Evolutionary conservation across 1,139 yeast genomes (phyloP).

Genomic region (Magnusiomyces suaveolens): DNA sequence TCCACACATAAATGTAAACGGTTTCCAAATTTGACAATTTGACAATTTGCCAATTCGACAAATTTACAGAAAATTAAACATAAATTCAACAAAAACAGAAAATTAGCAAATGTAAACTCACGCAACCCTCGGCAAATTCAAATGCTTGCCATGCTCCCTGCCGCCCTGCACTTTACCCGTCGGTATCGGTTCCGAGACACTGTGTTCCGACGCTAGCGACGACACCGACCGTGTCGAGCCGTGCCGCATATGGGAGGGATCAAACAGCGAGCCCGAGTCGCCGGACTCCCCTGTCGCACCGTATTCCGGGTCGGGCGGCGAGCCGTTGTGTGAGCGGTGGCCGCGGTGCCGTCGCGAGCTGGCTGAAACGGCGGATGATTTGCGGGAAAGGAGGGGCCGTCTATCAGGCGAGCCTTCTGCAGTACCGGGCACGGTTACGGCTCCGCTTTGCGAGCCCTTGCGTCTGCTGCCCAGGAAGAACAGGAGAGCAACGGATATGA

Average conservation of each 20-base stretch:
- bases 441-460: slow-evolving; percentile 5
- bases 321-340: not conserved
- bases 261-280: too few species aligned
- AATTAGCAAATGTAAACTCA: not conserved
- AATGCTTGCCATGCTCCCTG: slow-evolving; percentile 11
- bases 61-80: not conserved
- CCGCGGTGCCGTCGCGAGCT: not conserved
- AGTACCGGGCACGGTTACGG: not conserved
- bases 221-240: slow-evolving; percentile 4
- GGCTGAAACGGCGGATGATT: not conserved
- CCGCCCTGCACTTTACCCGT: slow-evolving; percentile 3
- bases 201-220: slow-evolving; percentile 10
- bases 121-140: slow-evolving; percentile 6
- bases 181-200: slow-evolving; percentile 10
- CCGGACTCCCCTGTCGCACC: too few species aligned
- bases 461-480: slow-evolving; percentile 18
- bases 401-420: not conserved
- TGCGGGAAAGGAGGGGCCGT: slow-evolving; percentile 3
- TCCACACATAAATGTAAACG: too few species aligned
- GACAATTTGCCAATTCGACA: too few species aligned
- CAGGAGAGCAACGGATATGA: slow-evolving; percentile 18
- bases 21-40: too few species aligned
- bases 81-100: not conserved
- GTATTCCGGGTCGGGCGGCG: not conserved
- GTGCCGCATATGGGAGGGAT: not conserved